These are phyloP conservation scores for Volvox reticuliferus DNA, from an alignment of 139 green algal genomes.

Conservation along the genomic window DNA sequence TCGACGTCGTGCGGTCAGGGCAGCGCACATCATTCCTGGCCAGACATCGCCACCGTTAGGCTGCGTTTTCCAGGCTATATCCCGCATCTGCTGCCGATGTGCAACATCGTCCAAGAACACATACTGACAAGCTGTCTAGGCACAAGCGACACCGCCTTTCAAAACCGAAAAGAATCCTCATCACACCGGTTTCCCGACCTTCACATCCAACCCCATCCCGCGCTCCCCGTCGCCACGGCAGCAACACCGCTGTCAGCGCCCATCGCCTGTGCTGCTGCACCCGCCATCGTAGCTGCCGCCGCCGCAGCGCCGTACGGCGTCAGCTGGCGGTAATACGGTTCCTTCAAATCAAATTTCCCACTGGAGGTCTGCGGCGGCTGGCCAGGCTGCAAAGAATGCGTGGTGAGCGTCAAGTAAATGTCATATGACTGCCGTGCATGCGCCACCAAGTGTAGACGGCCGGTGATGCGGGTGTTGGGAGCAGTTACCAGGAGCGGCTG, in stretches of 20 bases:
- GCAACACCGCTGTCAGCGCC: background rate
- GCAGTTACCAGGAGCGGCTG: conserved; percentile 67
- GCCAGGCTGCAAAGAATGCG: conserved; percentile 61
- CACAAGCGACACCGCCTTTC: too few relatives aligned
- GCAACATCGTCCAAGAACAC: too few relatives aligned
- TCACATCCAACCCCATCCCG: background rate
- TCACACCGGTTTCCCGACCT: too few relatives aligned
- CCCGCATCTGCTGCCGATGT: too few relatives aligned
- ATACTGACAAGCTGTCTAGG: too few relatives aligned
- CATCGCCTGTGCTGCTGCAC: background rate
- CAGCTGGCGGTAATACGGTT: conserved; percentile 88
- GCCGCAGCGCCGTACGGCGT: conserved; percentile 19
- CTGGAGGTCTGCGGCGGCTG: conserved; percentile 46
- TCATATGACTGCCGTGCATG: conserved; percentile 89
- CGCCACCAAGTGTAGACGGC: conserved; percentile 73
- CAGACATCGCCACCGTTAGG: too few relatives aligned
- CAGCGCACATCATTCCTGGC: too few relatives aligned
- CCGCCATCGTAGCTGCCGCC: conserved; percentile 7
- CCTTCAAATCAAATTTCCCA: conserved; percentile 91
- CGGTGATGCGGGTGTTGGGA: conserved; percentile 61
- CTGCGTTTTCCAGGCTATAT: too few relatives aligned
- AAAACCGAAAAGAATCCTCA: too few relatives aligned
- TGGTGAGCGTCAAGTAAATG: conserved; percentile 75
- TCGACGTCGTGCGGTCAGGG: too few relatives aligned
- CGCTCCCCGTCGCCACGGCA: background rate